Evolutionary conservation across 805 yeast species (phyloP).

Genomic region (Komagataella pseudopastoris): DNA sequence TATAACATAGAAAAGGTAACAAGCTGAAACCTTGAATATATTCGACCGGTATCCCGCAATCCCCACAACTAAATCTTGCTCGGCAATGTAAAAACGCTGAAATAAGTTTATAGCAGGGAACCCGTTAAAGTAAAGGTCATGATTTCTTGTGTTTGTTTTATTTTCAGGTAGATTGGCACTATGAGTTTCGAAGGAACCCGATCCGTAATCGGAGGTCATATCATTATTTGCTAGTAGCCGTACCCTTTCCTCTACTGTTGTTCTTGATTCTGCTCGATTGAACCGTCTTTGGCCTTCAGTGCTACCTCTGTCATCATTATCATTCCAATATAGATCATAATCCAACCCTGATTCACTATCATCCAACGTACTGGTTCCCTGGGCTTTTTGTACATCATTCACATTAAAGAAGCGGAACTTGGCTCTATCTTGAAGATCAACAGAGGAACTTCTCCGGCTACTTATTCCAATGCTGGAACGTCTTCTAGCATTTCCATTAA

Average conservation of each 20-base stretch:
- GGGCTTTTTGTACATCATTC: conserved; percentile 76
- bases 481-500: neutral
- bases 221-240: neutral
- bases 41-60: conserved; percentile 78
- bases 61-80: conserved; percentile 89
- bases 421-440: conserved; percentile 22
- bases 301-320: conserved; percentile 28
- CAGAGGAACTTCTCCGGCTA: conserved; percentile 11
- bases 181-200: neutral
- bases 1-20: conserved; percentile 36
- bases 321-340: conserved; percentile 66
- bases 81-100: conserved; percentile 87
- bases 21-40: conserved; percentile 27
- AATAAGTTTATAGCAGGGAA: conserved; percentile 28
- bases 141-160: conserved; percentile 11
- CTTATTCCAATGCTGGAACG: neutral
- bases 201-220: neutral
- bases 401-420: conserved; percentile 73
- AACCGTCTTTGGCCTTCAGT: conserved; percentile 1
- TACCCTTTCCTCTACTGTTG: neutral
- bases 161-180: conserved; percentile 2
- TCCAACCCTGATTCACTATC: conserved; percentile 38
- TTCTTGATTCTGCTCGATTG: neutral
- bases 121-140: conserved; percentile 28
- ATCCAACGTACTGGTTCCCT: conserved; percentile 71